Evolutionary conservation across 2,329 filamentous ascomycete species (phyloP).

Genomic region (Cladophialophora bantiana): DNA sequence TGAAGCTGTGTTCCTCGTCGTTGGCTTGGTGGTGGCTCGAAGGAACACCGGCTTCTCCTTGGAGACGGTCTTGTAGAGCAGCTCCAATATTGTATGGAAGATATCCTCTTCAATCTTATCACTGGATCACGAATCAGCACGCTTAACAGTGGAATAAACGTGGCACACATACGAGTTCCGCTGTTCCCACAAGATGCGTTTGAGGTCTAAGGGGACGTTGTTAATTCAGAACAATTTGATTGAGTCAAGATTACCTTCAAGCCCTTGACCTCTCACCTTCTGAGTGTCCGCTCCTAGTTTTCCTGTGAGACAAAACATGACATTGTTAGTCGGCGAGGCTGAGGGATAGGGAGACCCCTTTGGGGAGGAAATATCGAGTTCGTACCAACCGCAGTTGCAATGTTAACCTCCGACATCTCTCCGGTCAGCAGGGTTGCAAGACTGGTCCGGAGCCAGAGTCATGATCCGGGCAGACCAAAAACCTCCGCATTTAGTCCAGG

Average conservation of each 20-base stretch:
- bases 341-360: conserved; percentile 31
- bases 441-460: background rate
- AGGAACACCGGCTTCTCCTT: conserved; percentile 72
- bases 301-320: conserved; percentile 40
- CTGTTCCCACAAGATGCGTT: conserved; percentile 63
- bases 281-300: conserved; percentile 45
- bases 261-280: conserved; percentile 48
- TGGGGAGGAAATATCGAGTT: conserved; percentile 41
- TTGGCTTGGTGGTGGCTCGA: conserved; percentile 59
- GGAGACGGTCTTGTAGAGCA: conserved; percentile 75
- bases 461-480: conserved; percentile 6
- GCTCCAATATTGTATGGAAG: conserved; percentile 83
- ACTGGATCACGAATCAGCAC: conserved; percentile 8
- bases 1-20: conserved; percentile 58
- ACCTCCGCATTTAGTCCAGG: background rate
- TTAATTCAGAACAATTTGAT: conserved; percentile 12
- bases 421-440: background rate
- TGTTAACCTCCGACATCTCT: conserved; percentile 52
- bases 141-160: background rate
- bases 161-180: conserved; percentile 40
- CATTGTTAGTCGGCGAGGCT: conserved; percentile 30
- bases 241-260: conserved; percentile 51
- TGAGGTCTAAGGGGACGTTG: conserved; percentile 55
- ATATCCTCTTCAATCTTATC: conserved; percentile 71
- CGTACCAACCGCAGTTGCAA: conserved; percentile 51